These are phyloP conservation scores for Suillus subaureus DNA, from an alignment of 768 basidiomycete species.

Conservation along the genomic window DNA sequence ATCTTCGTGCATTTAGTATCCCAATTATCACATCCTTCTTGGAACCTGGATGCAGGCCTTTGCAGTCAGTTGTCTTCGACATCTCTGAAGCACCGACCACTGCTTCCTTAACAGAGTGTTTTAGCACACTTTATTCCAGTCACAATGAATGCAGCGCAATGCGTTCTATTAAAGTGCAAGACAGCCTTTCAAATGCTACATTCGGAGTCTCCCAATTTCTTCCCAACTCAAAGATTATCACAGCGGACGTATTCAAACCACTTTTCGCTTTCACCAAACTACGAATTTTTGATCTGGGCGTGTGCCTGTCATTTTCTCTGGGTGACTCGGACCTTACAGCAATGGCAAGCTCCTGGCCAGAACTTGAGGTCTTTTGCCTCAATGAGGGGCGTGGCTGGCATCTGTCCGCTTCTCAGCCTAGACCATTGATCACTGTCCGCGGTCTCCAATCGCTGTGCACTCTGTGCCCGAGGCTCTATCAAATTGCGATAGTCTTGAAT, in stretches of 20 bases:
- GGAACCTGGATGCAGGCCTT: not conserved
- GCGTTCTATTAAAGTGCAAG: not conserved
- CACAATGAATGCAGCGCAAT: not conserved
- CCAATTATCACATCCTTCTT: not conserved
- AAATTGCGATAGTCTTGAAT: constrained; percentile 3
- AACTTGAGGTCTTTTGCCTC: constrained; percentile 4
- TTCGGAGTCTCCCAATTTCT: not conserved
- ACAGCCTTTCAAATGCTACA: not conserved
- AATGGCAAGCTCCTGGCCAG: constrained; percentile 8
- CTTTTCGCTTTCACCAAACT: constrained; percentile 7
- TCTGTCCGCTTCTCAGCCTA: not conserved
- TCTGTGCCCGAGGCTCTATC: constrained; percentile 4
- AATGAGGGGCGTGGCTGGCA: constrained; percentile 4
- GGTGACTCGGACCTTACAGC: constrained; percentile 2
- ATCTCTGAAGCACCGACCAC: constrained; percentile 4
- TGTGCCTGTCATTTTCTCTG: constrained; percentile 5
- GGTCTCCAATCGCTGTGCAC: constrained; percentile 4
- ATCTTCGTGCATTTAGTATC: constrained; percentile 3
- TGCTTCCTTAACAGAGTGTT: constrained; percentile 5
- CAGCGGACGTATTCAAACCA: constrained; percentile 1
- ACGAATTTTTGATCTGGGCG: constrained; percentile 5
- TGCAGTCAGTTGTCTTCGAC: constrained; percentile 3
- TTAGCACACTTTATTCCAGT: not conserved
- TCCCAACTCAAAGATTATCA: not conserved
- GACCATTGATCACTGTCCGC: not conserved